Conservation (phyloP, 495 filamentous ascomycete species). For the Aspergillus conjunctus region DNA sequence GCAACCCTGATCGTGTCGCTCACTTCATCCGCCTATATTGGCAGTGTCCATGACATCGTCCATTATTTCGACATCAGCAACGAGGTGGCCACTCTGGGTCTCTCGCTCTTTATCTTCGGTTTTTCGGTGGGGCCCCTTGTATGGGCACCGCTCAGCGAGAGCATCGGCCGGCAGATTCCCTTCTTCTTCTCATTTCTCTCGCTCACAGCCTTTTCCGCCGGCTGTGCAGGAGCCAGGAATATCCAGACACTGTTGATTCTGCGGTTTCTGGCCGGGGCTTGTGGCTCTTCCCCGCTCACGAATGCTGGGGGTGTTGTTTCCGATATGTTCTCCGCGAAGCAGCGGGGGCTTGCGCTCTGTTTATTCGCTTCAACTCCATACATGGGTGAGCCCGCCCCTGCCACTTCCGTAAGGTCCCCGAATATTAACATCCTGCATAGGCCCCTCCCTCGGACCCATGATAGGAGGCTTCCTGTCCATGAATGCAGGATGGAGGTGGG, state of each 20-base stretch:
- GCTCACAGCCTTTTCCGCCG: conserved; percentile 61
- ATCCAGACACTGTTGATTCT: conserved; percentile 62
- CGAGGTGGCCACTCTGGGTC: conserved; percentile 56
- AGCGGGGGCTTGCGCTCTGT: conserved; percentile 58
- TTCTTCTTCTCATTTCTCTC: conserved; percentile 58
- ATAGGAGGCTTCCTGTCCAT: conserved; percentile 54
- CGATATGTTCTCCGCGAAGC: conserved; percentile 57
- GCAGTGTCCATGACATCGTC: conserved; percentile 58
- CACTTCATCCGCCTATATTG: conserved; percentile 65
- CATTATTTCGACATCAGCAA: conserved; percentile 52
- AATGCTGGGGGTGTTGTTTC: conserved; percentile 64
- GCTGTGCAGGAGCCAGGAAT: conserved; percentile 56
- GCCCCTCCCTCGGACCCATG: conserved; percentile 53
- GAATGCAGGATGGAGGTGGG: conserved; percentile 58
- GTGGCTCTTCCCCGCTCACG: conserved; percentile 63
- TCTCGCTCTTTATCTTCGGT: conserved; percentile 68
- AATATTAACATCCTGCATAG: conserved; percentile 38
- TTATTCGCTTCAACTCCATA: conserved; percentile 58
- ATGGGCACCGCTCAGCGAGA: conserved; percentile 60
- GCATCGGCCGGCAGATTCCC: conserved; percentile 62
- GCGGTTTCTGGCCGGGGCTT: conserved; percentile 67
- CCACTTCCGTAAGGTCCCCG: not conserved
- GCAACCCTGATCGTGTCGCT: conserved; percentile 67
- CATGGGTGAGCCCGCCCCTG: not conserved
- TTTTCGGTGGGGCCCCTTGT: conserved; percentile 63